Percentiles rank a stretch among this genome's conserved stretches.
Evolutionary conservation across 116 monocot genomes (phyloP).

Genomic region (Zostera marina): DNA sequence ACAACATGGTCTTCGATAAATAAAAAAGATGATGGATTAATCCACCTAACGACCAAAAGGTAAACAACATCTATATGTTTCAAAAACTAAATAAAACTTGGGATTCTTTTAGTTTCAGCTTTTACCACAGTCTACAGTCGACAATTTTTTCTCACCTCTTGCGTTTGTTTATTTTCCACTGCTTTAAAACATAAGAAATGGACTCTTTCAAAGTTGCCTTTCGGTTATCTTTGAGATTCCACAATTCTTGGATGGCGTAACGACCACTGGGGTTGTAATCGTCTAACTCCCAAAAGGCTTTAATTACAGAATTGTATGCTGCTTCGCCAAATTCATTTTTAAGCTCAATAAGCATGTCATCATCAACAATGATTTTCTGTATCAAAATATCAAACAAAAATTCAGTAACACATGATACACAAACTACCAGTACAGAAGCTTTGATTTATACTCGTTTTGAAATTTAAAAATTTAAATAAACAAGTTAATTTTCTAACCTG

Average conservation of each 20-base stretch:
- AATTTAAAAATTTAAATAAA: background rate
- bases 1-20: too few species aligned
- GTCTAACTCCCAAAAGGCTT: slow-evolving; percentile 33
- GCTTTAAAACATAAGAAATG: slow-evolving; percentile 26
- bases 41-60: too few species aligned
- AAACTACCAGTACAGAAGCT: background rate
- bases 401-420: background rate
- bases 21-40: too few species aligned
- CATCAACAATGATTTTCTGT: slow-evolving; percentile 44
- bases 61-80: too few species aligned
- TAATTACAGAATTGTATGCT: slow-evolving; percentile 21
- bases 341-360: slow-evolving; percentile 22
- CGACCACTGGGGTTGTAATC: slow-evolving; percentile 46
- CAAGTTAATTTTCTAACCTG: slow-evolving; percentile 9
- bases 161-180: slow-evolving; percentile 32
- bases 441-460: too few species aligned
- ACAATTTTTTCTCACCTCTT: slow-evolving; percentile 14
- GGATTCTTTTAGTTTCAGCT: background rate
- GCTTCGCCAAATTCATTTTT: slow-evolving; percentile 32
- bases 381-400: background rate
- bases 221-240: slow-evolving; percentile 34
- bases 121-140: background rate
- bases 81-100: too few species aligned
- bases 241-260: slow-evolving; percentile 31
- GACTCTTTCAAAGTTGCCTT: slow-evolving; percentile 39